Evolutionary conservation across 1,284 basidiomycete species (phyloP), one percentile per base, ranked within the genome.

Genomic region (Trametes polyzona): DNA sequence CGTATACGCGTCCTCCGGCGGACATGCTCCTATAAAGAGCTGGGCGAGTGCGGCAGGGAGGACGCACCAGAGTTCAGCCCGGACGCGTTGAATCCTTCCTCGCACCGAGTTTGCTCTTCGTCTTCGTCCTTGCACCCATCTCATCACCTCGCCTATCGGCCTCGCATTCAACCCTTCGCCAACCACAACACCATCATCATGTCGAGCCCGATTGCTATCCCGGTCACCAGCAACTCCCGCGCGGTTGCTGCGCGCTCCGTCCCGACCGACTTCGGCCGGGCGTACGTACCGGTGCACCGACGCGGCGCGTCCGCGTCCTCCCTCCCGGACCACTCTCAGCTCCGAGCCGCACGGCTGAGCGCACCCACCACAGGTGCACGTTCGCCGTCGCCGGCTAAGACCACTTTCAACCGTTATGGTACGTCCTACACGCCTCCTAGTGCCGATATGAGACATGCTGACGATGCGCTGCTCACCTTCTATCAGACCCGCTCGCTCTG

Each of bases 121-220:
- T 27, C 23, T 23, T 41, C 46, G 9, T 40, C 16, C n/a, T 29
- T 6, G 8, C 16, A 32, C 32, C 29, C 47, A 39, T 35, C 17
- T 29, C 7, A 23, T 32, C 23, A 23, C 47, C n/a, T 14, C 21
- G 8, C n/a, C 47, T 12, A 24, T 27, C 47, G n/a, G 8, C 33
- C 30, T 17, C 27, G 2, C 11, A 27, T 8, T 14, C 1, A 14
- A 21, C 26, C 42, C 35, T 24, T 33, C 32, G 7, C 5, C 11
- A 37, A 6, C 41, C 35, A 30, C 42, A 40, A 39, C 48, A 39
- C 29, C 17, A 42, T 11, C 49, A 10, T 17, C 52, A 71, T 71
- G 69, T 69, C 68, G 58, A 67, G 64, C 66, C 67, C 69, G 17
- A 65, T 69, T 46, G 61, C 65, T 37, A 64, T 71, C 62, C 53